These are phyloP conservation scores for Dioszegia crocea DNA, from an alignment of 768 basidiomycete species.

Conservation along the genomic window DNA sequence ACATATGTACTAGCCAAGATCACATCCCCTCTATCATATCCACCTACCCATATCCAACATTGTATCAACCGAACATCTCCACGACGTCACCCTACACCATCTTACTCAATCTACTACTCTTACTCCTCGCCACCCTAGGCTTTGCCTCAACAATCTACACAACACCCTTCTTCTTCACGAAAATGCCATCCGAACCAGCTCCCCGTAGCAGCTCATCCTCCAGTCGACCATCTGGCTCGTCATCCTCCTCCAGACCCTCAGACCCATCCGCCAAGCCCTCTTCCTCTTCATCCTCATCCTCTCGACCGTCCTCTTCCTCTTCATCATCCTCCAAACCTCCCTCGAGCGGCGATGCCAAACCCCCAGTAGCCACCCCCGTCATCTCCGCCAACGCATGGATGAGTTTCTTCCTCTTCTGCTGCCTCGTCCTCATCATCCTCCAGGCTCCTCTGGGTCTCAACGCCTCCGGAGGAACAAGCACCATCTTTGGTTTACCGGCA, in stretches of 20 bases:
- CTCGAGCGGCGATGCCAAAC: constrained; percentile 2
- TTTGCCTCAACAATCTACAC: constrained; percentile 13
- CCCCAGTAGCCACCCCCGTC: constrained; percentile 25
- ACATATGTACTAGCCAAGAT: too few relatives aligned
- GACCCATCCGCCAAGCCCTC: too few relatives aligned
- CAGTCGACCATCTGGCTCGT: constrained; percentile 6
- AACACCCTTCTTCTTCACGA: constrained; percentile 14
- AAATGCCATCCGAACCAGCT: constrained; percentile 8
- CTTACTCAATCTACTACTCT: constrained; percentile 1
- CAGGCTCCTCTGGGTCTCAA: constrained; percentile 43
- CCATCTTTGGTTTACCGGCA: constrained; percentile 3
- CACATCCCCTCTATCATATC: too few relatives aligned
- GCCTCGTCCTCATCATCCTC: constrained; percentile 42
- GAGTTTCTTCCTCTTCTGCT: constrained; percentile 42
- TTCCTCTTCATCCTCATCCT: background rate
- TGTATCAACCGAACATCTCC: background rate
- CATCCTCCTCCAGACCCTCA: constrained; percentile 20
- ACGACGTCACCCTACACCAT: constrained; percentile 10
- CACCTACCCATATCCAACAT: too few relatives aligned
- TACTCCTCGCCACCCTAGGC: constrained; percentile 16
- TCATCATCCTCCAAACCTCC: constrained; percentile 16
- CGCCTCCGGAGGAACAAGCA: background rate
- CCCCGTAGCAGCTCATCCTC: constrained; percentile 12
- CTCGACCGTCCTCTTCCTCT: constrained; percentile 2
- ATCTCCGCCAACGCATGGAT: constrained; percentile 43